These are phyloP conservation scores for Coprinopsis strossmayeri DNA, from an alignment of 768 basidiomycete genomes.

Conservation along the genomic window DNA sequence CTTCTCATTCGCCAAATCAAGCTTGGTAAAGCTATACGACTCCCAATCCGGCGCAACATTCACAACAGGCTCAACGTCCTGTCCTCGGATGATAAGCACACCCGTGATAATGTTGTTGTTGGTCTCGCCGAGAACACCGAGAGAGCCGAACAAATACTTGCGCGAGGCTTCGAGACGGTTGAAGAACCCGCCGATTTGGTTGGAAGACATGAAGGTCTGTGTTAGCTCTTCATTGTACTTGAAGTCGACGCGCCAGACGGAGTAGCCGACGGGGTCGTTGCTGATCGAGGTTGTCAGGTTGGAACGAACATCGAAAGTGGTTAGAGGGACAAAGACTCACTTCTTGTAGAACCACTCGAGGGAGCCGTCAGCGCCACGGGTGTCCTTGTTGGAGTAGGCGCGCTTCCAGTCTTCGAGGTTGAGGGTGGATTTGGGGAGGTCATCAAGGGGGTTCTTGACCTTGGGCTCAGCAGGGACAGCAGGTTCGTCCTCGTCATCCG, in stretches of 20 bases:
- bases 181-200: constrained; percentile 94
- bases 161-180: constrained; percentile 96
- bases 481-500: constrained; percentile 74
- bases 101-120: constrained; percentile 82
- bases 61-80: constrained; percentile 63
- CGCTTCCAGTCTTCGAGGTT: constrained; percentile 98
- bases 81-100: constrained; percentile 76
- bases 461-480: constrained; percentile 79
- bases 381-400: constrained; percentile 98
- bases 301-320: neutral
- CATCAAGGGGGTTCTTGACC: constrained; percentile 90
- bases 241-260: constrained; percentile 89
- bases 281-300: constrained; percentile 30
- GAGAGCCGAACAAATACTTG: constrained; percentile 92
- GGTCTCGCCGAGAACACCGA: constrained; percentile 80
- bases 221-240: constrained; percentile 96
- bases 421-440: constrained; percentile 79
- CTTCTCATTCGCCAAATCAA: constrained; percentile 65
- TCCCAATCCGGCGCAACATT: constrained; percentile 89
- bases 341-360: constrained; percentile 97
- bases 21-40: constrained; percentile 71
- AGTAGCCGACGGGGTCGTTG: constrained; percentile 86
- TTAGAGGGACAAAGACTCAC: constrained; percentile 36
- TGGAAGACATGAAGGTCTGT: constrained; percentile 88
- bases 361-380: constrained; percentile 71